Evolutionary conservation across 2,329 filamentous ascomycete species (phyloP).

Genomic region (Venturiaceae sp.): DNA sequence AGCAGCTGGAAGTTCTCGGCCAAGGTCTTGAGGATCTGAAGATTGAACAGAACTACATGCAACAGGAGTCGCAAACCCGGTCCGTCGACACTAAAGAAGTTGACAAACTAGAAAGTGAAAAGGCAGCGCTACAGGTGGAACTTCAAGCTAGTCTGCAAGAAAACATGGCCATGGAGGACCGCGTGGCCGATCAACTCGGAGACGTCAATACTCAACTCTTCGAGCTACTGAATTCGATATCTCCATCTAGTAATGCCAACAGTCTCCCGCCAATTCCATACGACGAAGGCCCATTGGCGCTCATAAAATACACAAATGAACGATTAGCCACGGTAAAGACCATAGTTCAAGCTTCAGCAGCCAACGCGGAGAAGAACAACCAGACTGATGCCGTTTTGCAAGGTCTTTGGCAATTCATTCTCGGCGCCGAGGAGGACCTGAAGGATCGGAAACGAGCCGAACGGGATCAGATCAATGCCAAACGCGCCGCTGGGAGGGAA

Average conservation of each 20-base stretch:
- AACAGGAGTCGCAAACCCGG: neutral
- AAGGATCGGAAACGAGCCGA: slow-evolving; percentile 26
- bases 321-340: slow-evolving; percentile 39
- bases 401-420: slow-evolving; percentile 44
- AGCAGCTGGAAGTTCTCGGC: slow-evolving; percentile 63
- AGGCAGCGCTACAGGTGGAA: slow-evolving; percentile 3
- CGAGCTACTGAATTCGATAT: slow-evolving; percentile 21
- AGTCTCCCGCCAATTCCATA: neutral
- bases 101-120: neutral
- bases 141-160: slow-evolving; percentile 8
- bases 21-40: slow-evolving; percentile 38
- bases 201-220: slow-evolving; percentile 55
- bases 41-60: slow-evolving; percentile 2
- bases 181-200: slow-evolving; percentile 24
- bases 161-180: slow-evolving; percentile 7
- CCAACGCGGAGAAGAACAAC: slow-evolving; percentile 7
- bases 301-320: slow-evolving; percentile 58
- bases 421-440: slow-evolving; percentile 30
- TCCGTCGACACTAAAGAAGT: neutral
- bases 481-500: slow-evolving; percentile 26
- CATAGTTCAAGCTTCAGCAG: slow-evolving; percentile 15
- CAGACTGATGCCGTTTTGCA: slow-evolving; percentile 5
- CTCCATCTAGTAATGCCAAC: neutral
- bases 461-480: slow-evolving; percentile 30
- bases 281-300: slow-evolving; percentile 46